Evolutionary conservation across 2,329 filamentous ascomycete species (phyloP).

Genomic region (Aschersonia sp.): DNA sequence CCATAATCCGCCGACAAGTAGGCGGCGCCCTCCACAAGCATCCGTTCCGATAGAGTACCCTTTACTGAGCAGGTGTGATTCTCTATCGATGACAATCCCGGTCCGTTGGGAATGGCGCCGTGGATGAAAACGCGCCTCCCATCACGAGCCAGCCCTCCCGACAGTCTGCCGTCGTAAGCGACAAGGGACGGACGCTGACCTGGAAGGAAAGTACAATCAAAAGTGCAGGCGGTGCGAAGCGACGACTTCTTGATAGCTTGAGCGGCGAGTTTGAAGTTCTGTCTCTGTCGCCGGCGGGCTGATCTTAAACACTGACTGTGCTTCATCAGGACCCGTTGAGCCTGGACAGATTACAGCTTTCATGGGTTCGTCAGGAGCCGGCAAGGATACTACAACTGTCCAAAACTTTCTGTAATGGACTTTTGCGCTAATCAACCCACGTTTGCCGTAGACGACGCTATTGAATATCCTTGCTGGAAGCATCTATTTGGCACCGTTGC

Average conservation of each 20-base stretch:
- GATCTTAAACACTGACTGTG: too few species aligned
- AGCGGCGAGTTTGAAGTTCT: neutral
- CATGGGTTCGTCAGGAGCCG: neutral
- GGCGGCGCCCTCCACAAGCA: too few species aligned
- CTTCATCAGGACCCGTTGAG: neutral
- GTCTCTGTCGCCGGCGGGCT: neutral
- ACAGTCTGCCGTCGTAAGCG: neutral
- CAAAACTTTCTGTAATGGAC: neutral
- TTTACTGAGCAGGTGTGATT: neutral
- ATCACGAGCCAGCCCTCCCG: neutral
- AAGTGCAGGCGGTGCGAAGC: neutral
- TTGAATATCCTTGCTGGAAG: neutral
- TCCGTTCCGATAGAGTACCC: too few species aligned
- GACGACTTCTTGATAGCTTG: neutral
- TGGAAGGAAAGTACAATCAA: neutral
- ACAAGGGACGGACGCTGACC: neutral
- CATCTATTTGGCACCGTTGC: neutral
- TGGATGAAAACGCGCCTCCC: neutral
- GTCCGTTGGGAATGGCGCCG: neutral
- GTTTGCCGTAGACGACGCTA: neutral
- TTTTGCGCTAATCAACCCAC: neutral
- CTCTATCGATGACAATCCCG: neutral
- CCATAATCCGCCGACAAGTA: too few species aligned
- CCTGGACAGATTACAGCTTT: neutral
- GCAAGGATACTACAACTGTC: neutral